Evolutionary conservation across 169 alveolate genomes (phyloP).

Genomic region (Condylostoma magnum): DNA sequence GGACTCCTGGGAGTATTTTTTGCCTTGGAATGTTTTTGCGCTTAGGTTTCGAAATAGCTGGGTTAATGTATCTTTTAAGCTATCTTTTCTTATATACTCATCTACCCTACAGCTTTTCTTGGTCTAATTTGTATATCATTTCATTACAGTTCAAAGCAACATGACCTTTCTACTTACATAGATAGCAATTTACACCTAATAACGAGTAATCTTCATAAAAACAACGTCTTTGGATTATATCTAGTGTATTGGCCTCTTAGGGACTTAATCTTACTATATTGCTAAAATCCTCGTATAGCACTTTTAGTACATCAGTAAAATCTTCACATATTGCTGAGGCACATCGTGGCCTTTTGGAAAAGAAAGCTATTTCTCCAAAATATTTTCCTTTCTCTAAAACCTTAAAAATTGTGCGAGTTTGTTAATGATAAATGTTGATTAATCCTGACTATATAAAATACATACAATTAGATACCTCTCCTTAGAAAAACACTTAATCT

Average conservation of each 20-base stretch:
- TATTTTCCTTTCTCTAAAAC: constrained; percentile 49
- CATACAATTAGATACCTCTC: constrained; percentile 36
- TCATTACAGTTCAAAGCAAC: not conserved
- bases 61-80: no score
- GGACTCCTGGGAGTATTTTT: no score
- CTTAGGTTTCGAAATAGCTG: no score
- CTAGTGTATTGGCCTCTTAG: not conserved
- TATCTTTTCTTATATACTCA: no score
- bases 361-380: constrained; percentile 77
- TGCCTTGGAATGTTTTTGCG: no score
- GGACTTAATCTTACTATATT: not conserved
- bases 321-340: constrained; percentile 54
- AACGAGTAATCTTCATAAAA: not conserved
- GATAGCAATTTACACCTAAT: constrained; percentile 3
- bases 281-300: not conserved
- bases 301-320: not conserved
- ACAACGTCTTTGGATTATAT: not conserved
- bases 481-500: constrained; percentile 57
- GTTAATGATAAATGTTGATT: constrained; percentile 41
- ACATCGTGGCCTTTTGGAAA: constrained; percentile 42
- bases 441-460: constrained; percentile 69
- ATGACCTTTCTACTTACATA: constrained; percentile 24
- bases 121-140: not conserved
- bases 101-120: not conserved
- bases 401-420: constrained; percentile 40